phyloP scores from a whole-genome alignment of 2,329 filamentous ascomycete species.

The Ceratocystis lukuohia region DNA sequence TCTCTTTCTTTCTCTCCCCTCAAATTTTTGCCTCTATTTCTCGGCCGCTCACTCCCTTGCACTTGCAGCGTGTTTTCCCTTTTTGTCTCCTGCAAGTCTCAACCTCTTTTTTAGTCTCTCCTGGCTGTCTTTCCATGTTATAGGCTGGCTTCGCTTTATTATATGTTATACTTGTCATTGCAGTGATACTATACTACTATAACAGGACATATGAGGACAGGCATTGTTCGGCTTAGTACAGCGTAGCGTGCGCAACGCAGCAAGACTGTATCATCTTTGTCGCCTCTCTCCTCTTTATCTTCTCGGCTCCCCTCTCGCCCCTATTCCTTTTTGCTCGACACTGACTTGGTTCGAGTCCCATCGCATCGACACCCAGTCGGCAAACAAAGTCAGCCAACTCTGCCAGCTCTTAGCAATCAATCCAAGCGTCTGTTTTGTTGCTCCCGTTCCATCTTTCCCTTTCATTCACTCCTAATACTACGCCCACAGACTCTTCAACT shows the following conservation, averaged over 20 bases:
- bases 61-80: not conserved
- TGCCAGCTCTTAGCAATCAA: not conserved
- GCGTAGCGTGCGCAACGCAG: not conserved
- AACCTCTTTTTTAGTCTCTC: conserved; percentile 19
- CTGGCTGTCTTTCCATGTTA: conserved; percentile 12
- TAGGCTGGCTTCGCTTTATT: conserved; percentile 11
- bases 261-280: not conserved
- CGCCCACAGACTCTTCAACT: not conserved
- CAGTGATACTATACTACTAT: not conserved
- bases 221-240: conserved; percentile 3
- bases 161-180: not conserved
- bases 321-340: not conserved
- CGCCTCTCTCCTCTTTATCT: not conserved
- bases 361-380: not conserved
- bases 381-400: not conserved
- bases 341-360: not conserved
- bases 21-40: not conserved
- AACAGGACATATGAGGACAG: conserved; percentile 3
- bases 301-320: no score
- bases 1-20: conserved; percentile 4
- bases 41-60: not conserved
- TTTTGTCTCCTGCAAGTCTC: not conserved
- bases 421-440: not conserved
- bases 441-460: not conserved
- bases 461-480: no score